Percentiles rank a stretch among this genome's conserved stretches.
These are phyloP conservation scores for Luffa aegyptiaca DNA, from an alignment of 306 rosid species.

Conservation along the genomic window DNA sequence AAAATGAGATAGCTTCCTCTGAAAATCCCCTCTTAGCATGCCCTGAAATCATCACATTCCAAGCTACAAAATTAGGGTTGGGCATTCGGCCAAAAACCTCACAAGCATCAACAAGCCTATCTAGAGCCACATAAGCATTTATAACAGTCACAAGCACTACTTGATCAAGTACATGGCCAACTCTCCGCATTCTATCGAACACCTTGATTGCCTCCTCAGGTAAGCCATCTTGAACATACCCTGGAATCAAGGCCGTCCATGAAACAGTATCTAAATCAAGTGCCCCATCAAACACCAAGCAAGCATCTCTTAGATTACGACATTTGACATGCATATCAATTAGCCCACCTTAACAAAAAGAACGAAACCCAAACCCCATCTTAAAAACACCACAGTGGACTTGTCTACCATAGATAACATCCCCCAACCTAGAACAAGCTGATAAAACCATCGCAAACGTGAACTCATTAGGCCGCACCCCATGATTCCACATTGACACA, in stretches of 20 bases:
- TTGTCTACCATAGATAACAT: constrained; percentile 33
- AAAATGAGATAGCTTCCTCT: constrained; percentile 39
- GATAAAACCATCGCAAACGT: constrained; percentile 49
- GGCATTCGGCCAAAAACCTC: constrained; percentile 38
- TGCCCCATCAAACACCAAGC: constrained; percentile 26
- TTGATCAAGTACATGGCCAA: constrained; percentile 39
- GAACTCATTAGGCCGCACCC: constrained; percentile 39
- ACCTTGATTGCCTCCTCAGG: constrained; percentile 42
- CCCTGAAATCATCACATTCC: constrained; percentile 21
- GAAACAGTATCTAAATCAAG: constrained; percentile 23
- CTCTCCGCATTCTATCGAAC: constrained; percentile 1
- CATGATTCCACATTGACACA: constrained; percentile 19
- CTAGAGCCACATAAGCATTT: constrained; percentile 28
- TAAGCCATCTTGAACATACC: constrained; percentile 44
- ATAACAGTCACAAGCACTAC: constrained; percentile 45
- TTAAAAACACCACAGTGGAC: constrained; percentile 41
- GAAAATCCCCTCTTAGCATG: constrained; percentile 50
- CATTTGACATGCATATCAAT: constrained; percentile 64
- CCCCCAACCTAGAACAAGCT: constrained; percentile 38
- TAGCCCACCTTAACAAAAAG: constrained; percentile 47
- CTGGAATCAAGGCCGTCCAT: constrained; percentile 38
- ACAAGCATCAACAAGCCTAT: constrained; percentile 10
- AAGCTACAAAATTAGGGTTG: constrained; percentile 63
- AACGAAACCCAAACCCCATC: constrained; percentile 29
- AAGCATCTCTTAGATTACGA: constrained; percentile 34